A percentile compares a stretch with the other conserved stretches of the same genome.
phyloP scores from a whole-genome alignment of 768 basidiomycete species.

The Asterophora parasitica region DNA sequence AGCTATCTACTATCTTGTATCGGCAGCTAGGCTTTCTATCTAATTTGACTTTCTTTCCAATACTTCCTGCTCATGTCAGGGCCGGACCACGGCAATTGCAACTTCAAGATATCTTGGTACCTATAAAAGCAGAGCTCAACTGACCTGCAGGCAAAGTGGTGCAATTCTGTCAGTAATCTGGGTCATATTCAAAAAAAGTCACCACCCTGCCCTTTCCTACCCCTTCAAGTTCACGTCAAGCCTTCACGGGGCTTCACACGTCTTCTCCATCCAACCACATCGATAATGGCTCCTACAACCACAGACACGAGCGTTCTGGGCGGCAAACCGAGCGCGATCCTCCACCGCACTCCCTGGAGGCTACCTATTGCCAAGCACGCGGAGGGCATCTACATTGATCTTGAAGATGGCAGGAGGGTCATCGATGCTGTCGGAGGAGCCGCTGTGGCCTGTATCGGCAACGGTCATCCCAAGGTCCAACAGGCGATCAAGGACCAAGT shows the following conservation, averaged over 20 bases:
- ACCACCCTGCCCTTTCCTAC: background rate
- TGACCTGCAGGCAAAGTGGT: conserved; percentile 1
- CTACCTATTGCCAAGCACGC: conserved; percentile 65
- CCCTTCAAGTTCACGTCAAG: background rate
- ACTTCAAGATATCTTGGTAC: too few relatives aligned
- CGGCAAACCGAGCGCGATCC: conserved; percentile 31
- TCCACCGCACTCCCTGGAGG: conserved; percentile 70
- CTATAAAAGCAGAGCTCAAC: background rate
- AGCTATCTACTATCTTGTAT: too few relatives aligned
- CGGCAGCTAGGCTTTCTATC: too few relatives aligned
- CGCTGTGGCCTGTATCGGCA: conserved; percentile 77
- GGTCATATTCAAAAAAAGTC: background rate
- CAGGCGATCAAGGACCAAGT: conserved; percentile 77
- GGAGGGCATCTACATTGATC: conserved; percentile 65
- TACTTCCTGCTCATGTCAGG: background rate
- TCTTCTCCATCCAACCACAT: background rate
- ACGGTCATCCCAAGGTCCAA: conserved; percentile 64
- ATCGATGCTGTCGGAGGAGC: conserved; percentile 85
- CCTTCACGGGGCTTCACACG: background rate
- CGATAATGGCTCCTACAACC: background rate
- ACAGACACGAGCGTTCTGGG: background rate
- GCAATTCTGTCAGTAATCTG: conserved; percentile 1
- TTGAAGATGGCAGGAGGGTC: conserved; percentile 63
- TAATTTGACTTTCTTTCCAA: too few relatives aligned
- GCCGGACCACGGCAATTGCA: background rate